Evolutionary conservation across 202 grass and related monocot genomes (phyloP), one percentile per base, ranked within the genome.

Genomic region (Zizania palustris): DNA sequence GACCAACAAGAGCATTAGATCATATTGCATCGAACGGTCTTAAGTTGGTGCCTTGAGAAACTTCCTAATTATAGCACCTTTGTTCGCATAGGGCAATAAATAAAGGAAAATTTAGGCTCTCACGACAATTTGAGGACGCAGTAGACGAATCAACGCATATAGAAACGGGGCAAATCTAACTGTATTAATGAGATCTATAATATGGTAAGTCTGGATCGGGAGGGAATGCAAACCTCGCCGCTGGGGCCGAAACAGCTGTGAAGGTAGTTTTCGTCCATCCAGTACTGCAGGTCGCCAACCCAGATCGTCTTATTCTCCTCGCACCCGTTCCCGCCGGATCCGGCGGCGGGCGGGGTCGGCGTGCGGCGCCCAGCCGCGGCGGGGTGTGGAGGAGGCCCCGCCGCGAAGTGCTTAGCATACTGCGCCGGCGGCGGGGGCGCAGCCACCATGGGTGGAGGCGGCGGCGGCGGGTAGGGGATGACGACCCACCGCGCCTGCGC

Each of bases 241-340:
- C 84, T 90, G 60, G 82, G 81, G 0, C 87, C 87, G 69, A 93
- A 93, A 75, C 90, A 93, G 78, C 46, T 89, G 41, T 87, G 90
- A 70, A 93, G 87, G 71, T 93, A 90, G 82, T 93, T 93, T 77
- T 93, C 90, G 41, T 93, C 87, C 90, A 93, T 93, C 90, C 90
- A 93, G 60, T 90, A 93, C 60, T 93, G 90, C 60, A 93, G 90
- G 65, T 93, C 90, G 44, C 90, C 90, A 35, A 93, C 84, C 90
- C 90, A 93, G 63, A 93, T 90, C 36, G 90, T 90, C 84, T 90
- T 87, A 37, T 93, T 93, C 70, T 93, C 87, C 74, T 90, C 87
- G 67, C 90, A 81, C 6, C 70, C 82, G 76, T 80, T 80, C 80
- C 73, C 71, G 64, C 79, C 78, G 81, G 82, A 88, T 84, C 76